phyloP scores from a whole-genome alignment of 139 green algal species.

The Picochlorum costavermella region DNA sequence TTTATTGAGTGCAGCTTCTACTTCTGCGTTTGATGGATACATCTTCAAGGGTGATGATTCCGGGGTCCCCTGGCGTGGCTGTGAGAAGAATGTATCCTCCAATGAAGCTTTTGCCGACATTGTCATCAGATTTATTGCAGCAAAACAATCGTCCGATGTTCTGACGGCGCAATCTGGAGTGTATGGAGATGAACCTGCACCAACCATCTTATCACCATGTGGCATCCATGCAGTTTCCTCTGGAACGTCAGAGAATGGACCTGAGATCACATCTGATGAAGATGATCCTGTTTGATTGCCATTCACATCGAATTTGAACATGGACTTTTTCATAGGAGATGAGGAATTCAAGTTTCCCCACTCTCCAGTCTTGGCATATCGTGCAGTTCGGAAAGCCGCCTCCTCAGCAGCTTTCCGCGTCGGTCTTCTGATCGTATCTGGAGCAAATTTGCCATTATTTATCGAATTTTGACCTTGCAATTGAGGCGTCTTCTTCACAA shows the following conservation, averaged over 20 bases:
- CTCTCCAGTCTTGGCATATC: conserved; percentile 28
- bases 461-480: neutral
- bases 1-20: conserved; percentile 3
- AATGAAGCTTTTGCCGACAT: conserved; percentile 23
- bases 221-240: conserved; percentile 46
- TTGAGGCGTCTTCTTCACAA: conserved; percentile 18
- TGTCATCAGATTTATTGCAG: conserved; percentile 52
- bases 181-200: neutral
- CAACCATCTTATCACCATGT: neutral
- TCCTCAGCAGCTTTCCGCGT: conserved; percentile 29
- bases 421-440: conserved; percentile 12
- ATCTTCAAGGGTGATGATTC: neutral
- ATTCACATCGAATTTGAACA: conserved; percentile 1
- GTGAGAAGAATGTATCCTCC: conserved; percentile 5
- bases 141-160: conserved; percentile 35
- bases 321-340: neutral
- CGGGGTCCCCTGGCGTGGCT: neutral
- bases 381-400: conserved; percentile 23
- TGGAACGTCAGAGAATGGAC: conserved; percentile 35
- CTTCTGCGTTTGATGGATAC: conserved; percentile 4
- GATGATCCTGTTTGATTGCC: conserved; percentile 11
- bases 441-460: neutral
- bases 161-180: neutral
- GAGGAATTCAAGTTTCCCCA: conserved; percentile 11
- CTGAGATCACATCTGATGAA: conserved; percentile 4